Evolutionary conservation across 108 stramenopile genomes (phyloP).

Genomic region (Licmophora abbreviata): DNA sequence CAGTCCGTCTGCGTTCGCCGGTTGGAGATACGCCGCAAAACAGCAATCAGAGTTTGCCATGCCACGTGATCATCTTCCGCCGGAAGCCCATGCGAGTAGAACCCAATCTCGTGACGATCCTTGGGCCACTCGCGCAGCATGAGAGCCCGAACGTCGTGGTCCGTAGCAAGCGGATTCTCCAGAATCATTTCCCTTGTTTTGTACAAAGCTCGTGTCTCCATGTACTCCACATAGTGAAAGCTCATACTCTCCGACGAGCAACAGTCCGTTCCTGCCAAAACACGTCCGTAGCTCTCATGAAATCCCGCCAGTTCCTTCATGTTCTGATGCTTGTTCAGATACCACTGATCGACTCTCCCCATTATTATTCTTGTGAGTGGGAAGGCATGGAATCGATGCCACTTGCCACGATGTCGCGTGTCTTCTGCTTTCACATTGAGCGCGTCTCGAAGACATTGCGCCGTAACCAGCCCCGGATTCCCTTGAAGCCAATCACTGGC

Average conservation of each 20-base stretch:
- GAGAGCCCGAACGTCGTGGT: conserved; percentile 44
- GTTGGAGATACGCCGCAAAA: no score
- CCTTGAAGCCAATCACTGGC: conserved; percentile 61
- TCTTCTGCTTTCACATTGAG: conserved; percentile 46
- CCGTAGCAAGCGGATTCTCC: conserved; percentile 46
- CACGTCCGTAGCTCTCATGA: conserved; percentile 35
- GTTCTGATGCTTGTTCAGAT: conserved; percentile 58
- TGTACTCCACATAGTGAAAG: conserved; percentile 85
- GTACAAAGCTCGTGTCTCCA: conserved; percentile 63
- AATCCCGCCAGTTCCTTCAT: conserved; percentile 37
- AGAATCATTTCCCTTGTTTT: conserved; percentile 46
- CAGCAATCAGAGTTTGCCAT: no score
- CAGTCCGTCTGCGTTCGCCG: no score
- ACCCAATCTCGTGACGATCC: conserved; percentile 45
- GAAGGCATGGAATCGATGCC: conserved; percentile 77
- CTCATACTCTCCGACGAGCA: conserved; percentile 67
- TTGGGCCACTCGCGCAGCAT: conserved; percentile 63
- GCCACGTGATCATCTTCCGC: conserved; percentile 6
- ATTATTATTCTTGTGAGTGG: conserved; percentile 61
- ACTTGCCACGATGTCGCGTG: conserved; percentile 47
- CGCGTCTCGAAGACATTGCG: conserved; percentile 54
- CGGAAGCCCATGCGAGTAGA: conserved; percentile 59
- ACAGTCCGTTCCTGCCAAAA: conserved; percentile 43
- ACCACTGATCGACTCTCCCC: conserved; percentile 82
- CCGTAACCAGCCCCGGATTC: conserved; percentile 70